Base-by-base conservation (phyloP, 345 rosid genomes). In the Physaria fendleri region DNA sequence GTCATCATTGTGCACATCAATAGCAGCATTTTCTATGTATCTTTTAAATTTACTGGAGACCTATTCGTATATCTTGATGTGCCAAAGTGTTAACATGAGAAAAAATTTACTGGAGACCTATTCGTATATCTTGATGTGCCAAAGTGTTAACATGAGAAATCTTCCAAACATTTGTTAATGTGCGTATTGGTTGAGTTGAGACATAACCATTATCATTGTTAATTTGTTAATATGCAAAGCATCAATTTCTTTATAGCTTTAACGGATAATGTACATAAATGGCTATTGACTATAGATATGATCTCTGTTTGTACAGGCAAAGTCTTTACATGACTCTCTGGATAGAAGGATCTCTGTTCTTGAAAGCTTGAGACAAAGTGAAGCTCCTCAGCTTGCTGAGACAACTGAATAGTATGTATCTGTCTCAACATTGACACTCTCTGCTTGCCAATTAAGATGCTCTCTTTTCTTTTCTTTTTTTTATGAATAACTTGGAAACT, bases 321-420 rank as follows among this genome's bases (percentile, higher is more conserved):
- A 81, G 76, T 64, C 77, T 20, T 75, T 84, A 37, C 87, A 84
- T 3, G 83, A 80, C 24, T 79, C 95, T 3, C 74, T 92, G 42
- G 93, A 92, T 59, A 75, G 76, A 59, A 78, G 95, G 71, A 82
- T 92, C 67, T 81, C 83, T 18, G 46, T 71, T 14, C 74, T 92
- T 77, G 98, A 92, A 76, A 85, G 77, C 66, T 57, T 84, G 81
- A 92, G 84, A 71, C 87, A 74, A 76, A 70, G 71, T 54, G 95
- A 88, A 71, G 79, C 71, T 53, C 65, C 92, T 9, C 85, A 76
- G 35, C 81, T 80, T 5, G 77, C 55, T 28, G 85, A 84, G 40
- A 78, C 77, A 13, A 61, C 81, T 9, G 89, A 91, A 62, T 88
- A 88, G 80, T 32, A 20, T 56, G 80, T 32, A 20, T 56, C 21